phyloP scores from a whole-genome alignment of 2,329 filamentous ascomycete genomes.

The Camillea tinctor region DNA sequence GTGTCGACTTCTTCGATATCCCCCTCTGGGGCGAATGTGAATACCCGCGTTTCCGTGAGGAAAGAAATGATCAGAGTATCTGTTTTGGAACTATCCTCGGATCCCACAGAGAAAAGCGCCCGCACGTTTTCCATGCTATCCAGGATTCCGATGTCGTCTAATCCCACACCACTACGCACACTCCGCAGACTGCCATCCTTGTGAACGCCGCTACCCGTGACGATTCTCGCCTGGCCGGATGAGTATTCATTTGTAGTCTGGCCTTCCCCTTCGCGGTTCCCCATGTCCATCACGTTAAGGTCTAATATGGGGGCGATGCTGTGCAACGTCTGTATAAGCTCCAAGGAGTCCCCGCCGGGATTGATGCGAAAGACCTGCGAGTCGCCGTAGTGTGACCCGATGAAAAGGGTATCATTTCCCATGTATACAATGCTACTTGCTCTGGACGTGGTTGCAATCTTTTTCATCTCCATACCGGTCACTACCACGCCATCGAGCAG shows the following conservation, averaged over 20 bases:
- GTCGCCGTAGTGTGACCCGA: slow-evolving; percentile 91
- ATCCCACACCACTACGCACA: slow-evolving; percentile 87
- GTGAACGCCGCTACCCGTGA: slow-evolving; percentile 88
- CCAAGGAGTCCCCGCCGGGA: slow-evolving; percentile 42
- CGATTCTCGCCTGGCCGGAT: slow-evolving; percentile 88
- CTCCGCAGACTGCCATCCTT: slow-evolving; percentile 85
- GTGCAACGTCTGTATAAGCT: slow-evolving; percentile 70
- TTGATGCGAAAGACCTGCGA: slow-evolving; percentile 68
- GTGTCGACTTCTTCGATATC: slow-evolving; percentile 84
- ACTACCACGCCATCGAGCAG: slow-evolving; percentile 66
- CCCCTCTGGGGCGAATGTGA: slow-evolving; percentile 70
- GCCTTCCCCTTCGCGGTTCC: slow-evolving; percentile 74
- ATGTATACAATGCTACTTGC: slow-evolving; percentile 79
- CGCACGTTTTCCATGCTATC: slow-evolving; percentile 75
- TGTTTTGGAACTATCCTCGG: slow-evolving; percentile 44
- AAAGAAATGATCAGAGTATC: slow-evolving; percentile 81
- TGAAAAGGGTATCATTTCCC: slow-evolving; percentile 69
- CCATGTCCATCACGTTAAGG: slow-evolving; percentile 95
- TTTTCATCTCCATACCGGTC: slow-evolving; percentile 67
- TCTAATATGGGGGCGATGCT: slow-evolving; percentile 93
- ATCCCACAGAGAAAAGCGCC: slow-evolving; percentile 68
- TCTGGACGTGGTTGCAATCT: slow-evolving; percentile 66
- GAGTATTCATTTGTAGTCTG: slow-evolving; percentile 84
- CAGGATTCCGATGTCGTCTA: slow-evolving; percentile 82
- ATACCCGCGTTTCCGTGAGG: slow-evolving; percentile 78